Percentiles rank a stretch among this genome's conserved stretches.
Evolutionary conservation across 2,329 filamentous ascomycete genomes (phyloP).

Genomic region (Beauveria rudraprayagi): DNA sequence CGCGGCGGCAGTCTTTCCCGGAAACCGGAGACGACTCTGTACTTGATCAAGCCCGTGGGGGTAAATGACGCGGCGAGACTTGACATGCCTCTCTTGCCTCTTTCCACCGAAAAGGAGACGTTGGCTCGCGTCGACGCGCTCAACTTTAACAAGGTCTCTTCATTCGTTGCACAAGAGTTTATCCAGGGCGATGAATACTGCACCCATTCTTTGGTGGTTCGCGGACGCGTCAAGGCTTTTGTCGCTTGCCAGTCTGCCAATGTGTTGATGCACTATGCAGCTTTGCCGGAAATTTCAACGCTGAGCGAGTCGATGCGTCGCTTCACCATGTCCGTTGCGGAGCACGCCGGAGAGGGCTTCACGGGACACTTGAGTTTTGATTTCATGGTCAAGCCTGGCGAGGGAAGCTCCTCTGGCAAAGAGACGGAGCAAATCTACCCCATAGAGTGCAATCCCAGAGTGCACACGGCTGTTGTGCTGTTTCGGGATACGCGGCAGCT

Average conservation of each 20-base stretch:
- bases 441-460: slow-evolving; percentile 64
- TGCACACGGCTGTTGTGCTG: slow-evolving; percentile 58
- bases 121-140: slow-evolving; percentile 41
- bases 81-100: slow-evolving; percentile 59
- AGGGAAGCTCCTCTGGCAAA: neutral
- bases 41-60: slow-evolving; percentile 59
- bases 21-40: slow-evolving; percentile 31
- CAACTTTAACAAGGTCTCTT: slow-evolving; percentile 41
- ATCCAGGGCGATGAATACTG: slow-evolving; percentile 57
- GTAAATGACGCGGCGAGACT: slow-evolving; percentile 52
- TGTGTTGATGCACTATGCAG: slow-evolving; percentile 58
- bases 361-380: slow-evolving; percentile 55
- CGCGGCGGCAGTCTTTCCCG: slow-evolving; percentile 16
- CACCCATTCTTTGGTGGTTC: slow-evolving; percentile 61
- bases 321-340: slow-evolving; percentile 54
- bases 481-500: slow-evolving; percentile 43
- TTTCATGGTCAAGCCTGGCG: neutral
- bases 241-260: slow-evolving; percentile 56
- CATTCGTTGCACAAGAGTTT: slow-evolving; percentile 58
- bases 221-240: slow-evolving; percentile 56
- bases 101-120: slow-evolving; percentile 43
- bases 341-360: slow-evolving; percentile 38
- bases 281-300: slow-evolving; percentile 45
- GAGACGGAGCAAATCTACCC: slow-evolving; percentile 39
- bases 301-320: slow-evolving; percentile 52